These are phyloP conservation scores for Boletellus emodensis DNA, from an alignment of 768 basidiomycete genomes.

Conservation along the genomic window DNA sequence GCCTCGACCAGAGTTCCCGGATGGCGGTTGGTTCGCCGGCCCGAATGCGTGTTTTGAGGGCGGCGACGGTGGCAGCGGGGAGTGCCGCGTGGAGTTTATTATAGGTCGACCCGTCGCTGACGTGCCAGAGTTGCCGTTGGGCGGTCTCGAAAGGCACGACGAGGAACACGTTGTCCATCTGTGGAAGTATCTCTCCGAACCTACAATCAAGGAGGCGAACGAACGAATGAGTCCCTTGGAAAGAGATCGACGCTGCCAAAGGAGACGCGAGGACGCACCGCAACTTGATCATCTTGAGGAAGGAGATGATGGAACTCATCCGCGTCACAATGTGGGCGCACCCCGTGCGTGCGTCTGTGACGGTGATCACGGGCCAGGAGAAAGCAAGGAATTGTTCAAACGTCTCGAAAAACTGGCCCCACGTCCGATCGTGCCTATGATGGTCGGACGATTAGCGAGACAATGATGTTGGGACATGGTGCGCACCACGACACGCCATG, in stretches of 20 bases:
- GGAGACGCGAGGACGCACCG: constrained; percentile 45
- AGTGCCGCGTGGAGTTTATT: constrained; percentile 67
- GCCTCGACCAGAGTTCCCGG: constrained; percentile 60
- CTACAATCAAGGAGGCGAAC: constrained; percentile 22
- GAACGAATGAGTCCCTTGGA: background rate
- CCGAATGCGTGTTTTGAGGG: constrained; percentile 61
- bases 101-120: constrained; percentile 65
- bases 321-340: constrained; percentile 79
- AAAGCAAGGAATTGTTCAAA: constrained; percentile 79
- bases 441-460: background rate
- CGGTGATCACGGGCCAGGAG: constrained; percentile 78
- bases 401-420: constrained; percentile 74
- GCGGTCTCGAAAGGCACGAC: constrained; percentile 66
- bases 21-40: constrained; percentile 64
- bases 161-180: constrained; percentile 67
- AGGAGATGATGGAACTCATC: constrained; percentile 63
- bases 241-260: background rate
- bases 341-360: constrained; percentile 70
- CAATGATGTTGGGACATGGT: too few species aligned
- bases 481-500: constrained; percentile 63
- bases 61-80: constrained; percentile 62
- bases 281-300: constrained; percentile 83
- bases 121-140: constrained; percentile 64
- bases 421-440: constrained; percentile 71
- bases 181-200: constrained; percentile 72